These are phyloP conservation scores for Tulasnella sp. DNA, from an alignment of 768 basidiomycete species.

Conservation along the genomic window DNA sequence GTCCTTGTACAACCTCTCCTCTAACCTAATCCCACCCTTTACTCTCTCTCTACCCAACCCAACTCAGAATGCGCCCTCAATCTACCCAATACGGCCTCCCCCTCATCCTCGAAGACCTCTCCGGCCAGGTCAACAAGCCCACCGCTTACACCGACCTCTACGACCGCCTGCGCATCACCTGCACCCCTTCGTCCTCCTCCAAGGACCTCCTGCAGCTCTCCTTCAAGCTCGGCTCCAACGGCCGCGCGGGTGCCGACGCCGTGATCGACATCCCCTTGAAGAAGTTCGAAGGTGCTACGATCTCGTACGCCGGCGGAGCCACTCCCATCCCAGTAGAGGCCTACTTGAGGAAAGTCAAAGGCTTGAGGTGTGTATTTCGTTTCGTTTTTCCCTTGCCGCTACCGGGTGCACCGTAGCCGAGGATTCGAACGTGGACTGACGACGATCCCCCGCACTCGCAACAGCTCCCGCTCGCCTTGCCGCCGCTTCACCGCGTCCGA, in stretches of 20 bases:
- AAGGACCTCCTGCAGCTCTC: background rate
- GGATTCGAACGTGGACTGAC: background rate
- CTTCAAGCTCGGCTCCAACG: background rate
- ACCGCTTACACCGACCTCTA: conserved; percentile 20
- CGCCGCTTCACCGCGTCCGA: conserved; percentile 26
- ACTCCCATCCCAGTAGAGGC: conserved; percentile 10
- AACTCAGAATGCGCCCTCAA: conserved; percentile 18
- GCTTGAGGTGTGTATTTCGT: conserved; percentile 22
- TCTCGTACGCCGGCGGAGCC: conserved; percentile 2
- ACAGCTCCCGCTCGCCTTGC: conserved; percentile 17
- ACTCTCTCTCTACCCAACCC: background rate
- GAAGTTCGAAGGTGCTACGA: background rate
- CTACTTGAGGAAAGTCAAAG: conserved; percentile 17
- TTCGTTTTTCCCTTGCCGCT: background rate
- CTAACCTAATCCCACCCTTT: background rate
- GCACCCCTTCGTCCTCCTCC: background rate
- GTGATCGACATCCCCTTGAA: conserved; percentile 20
- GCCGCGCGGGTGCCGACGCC: background rate
- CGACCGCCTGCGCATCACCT: conserved; percentile 15
- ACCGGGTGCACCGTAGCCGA: background rate
- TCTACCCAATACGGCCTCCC: conserved; percentile 29
- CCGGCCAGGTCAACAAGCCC: conserved; percentile 10
- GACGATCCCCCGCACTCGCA: no score
- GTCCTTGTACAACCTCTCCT: background rate
- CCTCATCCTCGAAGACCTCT: conserved; percentile 28